Evolutionary conservation across 225 moss, liverwort and hornwort species (phyloP).

Genomic region (Sphagnum tenellum): DNA sequence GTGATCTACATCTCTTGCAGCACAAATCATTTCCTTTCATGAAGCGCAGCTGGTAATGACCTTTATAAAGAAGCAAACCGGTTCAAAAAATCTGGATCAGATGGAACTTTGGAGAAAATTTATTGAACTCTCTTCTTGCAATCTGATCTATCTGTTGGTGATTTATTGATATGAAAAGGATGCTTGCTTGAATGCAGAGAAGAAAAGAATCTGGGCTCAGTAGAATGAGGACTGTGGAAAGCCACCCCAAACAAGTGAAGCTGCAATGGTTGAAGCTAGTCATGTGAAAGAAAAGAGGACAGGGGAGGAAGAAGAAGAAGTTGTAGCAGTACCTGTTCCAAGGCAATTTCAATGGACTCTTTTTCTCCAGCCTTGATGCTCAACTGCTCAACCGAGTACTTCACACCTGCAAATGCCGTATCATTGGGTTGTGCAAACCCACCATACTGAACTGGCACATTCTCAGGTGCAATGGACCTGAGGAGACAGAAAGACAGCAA

Average conservation of each 20-base stretch:
- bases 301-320: neutral
- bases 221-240: too few relatives aligned
- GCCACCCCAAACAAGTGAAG: neutral
- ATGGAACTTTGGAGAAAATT: too few relatives aligned
- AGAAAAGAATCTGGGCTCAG: too few relatives aligned
- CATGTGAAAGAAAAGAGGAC: neutral
- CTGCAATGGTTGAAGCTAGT: neutral
- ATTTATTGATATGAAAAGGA: too few relatives aligned
- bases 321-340: neutral
- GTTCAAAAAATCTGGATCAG: too few relatives aligned
- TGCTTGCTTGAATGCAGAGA: too few relatives aligned
- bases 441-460: constrained; percentile 21
- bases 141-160: too few relatives aligned
- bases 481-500: neutral
- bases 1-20: too few relatives aligned
- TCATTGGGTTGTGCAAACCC: constrained; percentile 8
- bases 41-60: too few relatives aligned
- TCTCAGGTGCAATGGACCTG: constrained; percentile 17
- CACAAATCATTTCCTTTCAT: too few relatives aligned
- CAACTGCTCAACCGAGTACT: constrained; percentile 5
- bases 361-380: constrained; percentile 8
- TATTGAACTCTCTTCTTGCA: too few relatives aligned
- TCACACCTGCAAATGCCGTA: constrained; percentile 2
- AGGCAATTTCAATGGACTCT: constrained; percentile 5
- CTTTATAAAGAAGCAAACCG: too few relatives aligned